Evolutionary conservation across 148 eudicot genomes (phyloP), one percentile per base, ranked within the genome.

Genomic region (Polygonum aviculare): DNA sequence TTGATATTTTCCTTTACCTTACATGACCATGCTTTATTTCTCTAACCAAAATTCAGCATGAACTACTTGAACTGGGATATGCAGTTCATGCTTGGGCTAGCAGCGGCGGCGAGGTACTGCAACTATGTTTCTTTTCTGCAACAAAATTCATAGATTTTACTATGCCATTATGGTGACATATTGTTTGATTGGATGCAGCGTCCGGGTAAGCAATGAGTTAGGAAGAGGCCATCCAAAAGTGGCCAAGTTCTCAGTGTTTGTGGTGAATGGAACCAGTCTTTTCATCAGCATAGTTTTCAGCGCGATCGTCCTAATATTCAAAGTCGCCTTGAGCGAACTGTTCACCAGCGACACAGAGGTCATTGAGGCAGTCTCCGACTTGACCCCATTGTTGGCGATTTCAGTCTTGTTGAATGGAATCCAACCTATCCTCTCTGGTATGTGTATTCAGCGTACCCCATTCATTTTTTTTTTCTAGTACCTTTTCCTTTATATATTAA

Each of bases 161-260:
- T 60, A 10, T 12, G 5, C 26, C 11, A 38, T 60, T 6, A 51
- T 51, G 26, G 31, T 21, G 35, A 60, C 5, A 35, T 60, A 22
- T 9, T 60, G 7, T 60, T 60, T 60, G 4, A 26, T 60, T 26
- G 36, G 38, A 12, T 76, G 77, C 84, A 88, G 91, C 52, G 85
- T 88, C 70, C 77, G 91, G 76, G 88, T 88, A 71, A 80, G 89
- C 47, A 85, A 88, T 76, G 91, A 88, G 78, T 78, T 88, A 21
- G 91, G 91, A 35, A 85, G 85, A 70, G 78, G 60, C 0, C 87
- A 82, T 60, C 87, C 90, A 19, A 82, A 71, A 80, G 84, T 78
- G n/a, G 86, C 87, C 18, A 84, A 81, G 69, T 86, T 88, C 39
- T 76, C 91, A 4, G 91, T 86, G 80, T 75, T 81, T 35, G 86